Evolutionary conservation across 768 basidiomycete genomes (phyloP), one percentile per base, ranked within the genome.

Genomic region (Macrolepiota fuliginosa): DNA sequence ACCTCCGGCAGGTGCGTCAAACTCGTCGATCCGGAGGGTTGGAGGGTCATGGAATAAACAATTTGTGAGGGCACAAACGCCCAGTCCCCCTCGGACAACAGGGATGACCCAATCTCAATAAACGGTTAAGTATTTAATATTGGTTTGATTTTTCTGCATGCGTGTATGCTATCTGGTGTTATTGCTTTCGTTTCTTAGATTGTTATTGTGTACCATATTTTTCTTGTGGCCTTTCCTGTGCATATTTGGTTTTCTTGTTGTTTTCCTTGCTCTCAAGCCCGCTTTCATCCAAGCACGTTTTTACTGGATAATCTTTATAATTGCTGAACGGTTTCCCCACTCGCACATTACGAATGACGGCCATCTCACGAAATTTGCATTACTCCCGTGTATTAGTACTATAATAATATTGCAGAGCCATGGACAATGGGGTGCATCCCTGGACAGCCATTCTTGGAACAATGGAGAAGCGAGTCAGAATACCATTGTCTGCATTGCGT

Each of bases 1-100:
- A 0, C 86, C 87, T 4, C 85, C 87, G 13, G 62, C 83, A 12
- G 87, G 84, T 53, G 86, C 86, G 22, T 68, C 72, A 3, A 66
- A 80, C 59, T 77, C 80, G 1, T 77, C 80, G 9, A 79, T 73
- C 25, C 80, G 86, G 45, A 83, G 87, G 3, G 86, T 83, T 40
- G 86, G 70, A 9, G 85, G 73, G 2, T 82, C 72, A 56, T 88
- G 85, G 84, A 76, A 71, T n/a, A 60, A 45, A 19, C 51, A 60
- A 15, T 46, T 64, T 69, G 15, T 58, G 67, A 27, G 67, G 68
- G 35, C 62, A 61, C 22, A 62, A 79, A 17, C 74, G 65, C 51
- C 56, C 15, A 74, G 66, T 54, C 61, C 72, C 0, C 50, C 72
- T 46, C 65, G 69, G 22, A 39, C 68, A 3, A 76, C 46, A 15